phyloP scores from a whole-genome alignment of 805 yeast species.

The Lachancea sp. region DNA sequence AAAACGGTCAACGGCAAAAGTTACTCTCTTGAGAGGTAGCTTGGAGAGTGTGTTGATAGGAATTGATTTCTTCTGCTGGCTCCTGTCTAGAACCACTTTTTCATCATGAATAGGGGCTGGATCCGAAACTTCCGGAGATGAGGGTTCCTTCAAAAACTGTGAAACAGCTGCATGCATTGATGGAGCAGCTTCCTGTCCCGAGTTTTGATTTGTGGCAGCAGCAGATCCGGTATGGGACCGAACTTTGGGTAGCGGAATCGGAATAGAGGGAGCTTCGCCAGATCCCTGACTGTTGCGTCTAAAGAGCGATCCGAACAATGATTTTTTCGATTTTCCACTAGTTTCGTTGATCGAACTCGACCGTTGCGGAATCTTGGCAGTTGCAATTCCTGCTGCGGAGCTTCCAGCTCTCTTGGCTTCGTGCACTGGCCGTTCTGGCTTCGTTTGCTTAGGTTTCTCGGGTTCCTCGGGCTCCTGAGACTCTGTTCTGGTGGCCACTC shows the following conservation, averaged over 20 bases:
- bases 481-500: conserved; percentile 2
- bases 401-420: not conserved
- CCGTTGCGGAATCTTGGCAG: conserved; percentile 9
- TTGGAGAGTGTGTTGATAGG: conserved; percentile 29
- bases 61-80: conserved; percentile 35
- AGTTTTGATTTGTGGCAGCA: conserved; percentile 6
- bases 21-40: conserved; percentile 52
- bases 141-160: conserved; percentile 14
- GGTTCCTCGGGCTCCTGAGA: not conserved
- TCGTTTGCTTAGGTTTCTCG: not conserved
- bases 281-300: conserved; percentile 16
- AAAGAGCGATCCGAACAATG: conserved; percentile 25
- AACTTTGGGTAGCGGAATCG: conserved; percentile 9
- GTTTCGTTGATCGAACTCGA: conserved; percentile 17
- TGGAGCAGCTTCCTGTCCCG: conserved; percentile 6
- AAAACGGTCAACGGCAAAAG: conserved; percentile 70
- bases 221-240: conserved; percentile 1
- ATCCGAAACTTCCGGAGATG: conserved; percentile 17
- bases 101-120: conserved; percentile 20
- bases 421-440: not conserved
- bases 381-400: not conserved
- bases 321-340: conserved; percentile 21
- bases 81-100: conserved; percentile 40
- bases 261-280: conserved; percentile 10
- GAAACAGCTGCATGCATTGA: conserved; percentile 9